Percentiles rank a stretch among this genome's conserved stretches.
These are phyloP conservation scores for Colletotrichum simmondsii DNA, from an alignment of 2,329 filamentous ascomycete genomes.

Conservation along the genomic window DNA sequence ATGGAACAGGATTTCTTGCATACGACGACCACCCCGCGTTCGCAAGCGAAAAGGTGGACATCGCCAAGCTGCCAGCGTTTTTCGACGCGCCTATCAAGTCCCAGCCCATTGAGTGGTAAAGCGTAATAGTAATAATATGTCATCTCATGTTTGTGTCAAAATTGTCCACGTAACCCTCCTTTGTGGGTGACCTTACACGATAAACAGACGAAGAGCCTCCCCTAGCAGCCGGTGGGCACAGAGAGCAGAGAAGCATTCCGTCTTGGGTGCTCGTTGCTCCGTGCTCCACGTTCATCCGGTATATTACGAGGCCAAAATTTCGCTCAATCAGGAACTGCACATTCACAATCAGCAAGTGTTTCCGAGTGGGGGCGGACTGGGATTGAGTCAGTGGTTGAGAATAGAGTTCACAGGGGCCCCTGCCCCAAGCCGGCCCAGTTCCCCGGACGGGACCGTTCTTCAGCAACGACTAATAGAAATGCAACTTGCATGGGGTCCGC, in stretches of 20 bases:
- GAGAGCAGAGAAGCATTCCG: not conserved
- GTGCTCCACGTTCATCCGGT: not conserved
- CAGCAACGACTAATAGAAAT: not conserved
- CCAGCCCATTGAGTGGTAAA: constrained; percentile 26
- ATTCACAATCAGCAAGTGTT: not conserved
- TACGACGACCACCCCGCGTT: constrained; percentile 24
- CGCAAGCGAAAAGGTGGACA: constrained; percentile 6
- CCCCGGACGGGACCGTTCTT: not conserved
- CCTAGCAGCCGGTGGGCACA: not conserved
- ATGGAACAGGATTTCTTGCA: constrained; percentile 25
- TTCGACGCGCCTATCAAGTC: constrained; percentile 22
- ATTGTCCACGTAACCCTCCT: not conserved
- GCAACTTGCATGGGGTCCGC: not conserved
- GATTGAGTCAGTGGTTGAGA: constrained; percentile 14
- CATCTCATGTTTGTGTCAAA: not conserved
- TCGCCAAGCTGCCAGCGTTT: constrained; percentile 8
- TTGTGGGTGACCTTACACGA: not conserved
- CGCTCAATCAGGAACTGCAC: not conserved
- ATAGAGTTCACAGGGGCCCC: constrained; percentile 18
- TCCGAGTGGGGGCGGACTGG: not conserved
- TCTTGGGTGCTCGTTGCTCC: not conserved
- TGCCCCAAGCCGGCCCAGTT: not conserved
- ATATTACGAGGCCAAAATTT: not conserved
- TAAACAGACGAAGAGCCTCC: not conserved
- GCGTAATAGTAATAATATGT: not conserved